phyloP scores from a whole-genome alignment of 2,329 filamentous ascomycete genomes.

The Clonostachys solani region DNA sequence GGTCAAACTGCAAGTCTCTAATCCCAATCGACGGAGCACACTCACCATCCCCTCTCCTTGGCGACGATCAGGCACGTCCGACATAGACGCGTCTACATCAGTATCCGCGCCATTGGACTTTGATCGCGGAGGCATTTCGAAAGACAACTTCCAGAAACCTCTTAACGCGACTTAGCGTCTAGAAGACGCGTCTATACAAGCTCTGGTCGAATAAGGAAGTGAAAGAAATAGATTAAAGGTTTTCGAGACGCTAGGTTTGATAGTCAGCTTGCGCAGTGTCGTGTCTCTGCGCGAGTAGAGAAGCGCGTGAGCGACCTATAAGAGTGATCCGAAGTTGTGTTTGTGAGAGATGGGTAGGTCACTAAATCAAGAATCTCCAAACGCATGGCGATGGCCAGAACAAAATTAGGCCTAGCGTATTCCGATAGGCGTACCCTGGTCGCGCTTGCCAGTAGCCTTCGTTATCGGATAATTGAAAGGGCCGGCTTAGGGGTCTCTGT shows the following conservation, averaged over 20 bases:
- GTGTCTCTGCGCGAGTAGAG: too few species aligned
- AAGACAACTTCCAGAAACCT: slow-evolving; percentile 24
- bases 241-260: background rate
- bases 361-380: too few species aligned
- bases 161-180: slow-evolving; percentile 46
- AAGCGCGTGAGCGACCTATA: too few species aligned
- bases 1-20: background rate
- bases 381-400: too few species aligned
- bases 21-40: slow-evolving; percentile 1
- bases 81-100: slow-evolving; percentile 62
- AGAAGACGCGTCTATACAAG: slow-evolving; percentile 38
- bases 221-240: slow-evolving; percentile 1
- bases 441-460: too few species aligned
- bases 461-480: too few species aligned
- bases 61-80: slow-evolving; percentile 47
- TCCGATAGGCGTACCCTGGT: too few species aligned
- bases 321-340: too few species aligned
- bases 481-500: too few species aligned
- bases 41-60: slow-evolving; percentile 46
- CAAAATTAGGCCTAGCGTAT: too few species aligned
- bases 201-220: slow-evolving; percentile 1
- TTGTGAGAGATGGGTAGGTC: too few species aligned
- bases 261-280: too few species aligned
- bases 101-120: slow-evolving; percentile 47
- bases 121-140: slow-evolving; percentile 51